Base-by-base conservation (phyloP, 805 yeast species). In the Saccharomyces kudriavzevii region DNA sequence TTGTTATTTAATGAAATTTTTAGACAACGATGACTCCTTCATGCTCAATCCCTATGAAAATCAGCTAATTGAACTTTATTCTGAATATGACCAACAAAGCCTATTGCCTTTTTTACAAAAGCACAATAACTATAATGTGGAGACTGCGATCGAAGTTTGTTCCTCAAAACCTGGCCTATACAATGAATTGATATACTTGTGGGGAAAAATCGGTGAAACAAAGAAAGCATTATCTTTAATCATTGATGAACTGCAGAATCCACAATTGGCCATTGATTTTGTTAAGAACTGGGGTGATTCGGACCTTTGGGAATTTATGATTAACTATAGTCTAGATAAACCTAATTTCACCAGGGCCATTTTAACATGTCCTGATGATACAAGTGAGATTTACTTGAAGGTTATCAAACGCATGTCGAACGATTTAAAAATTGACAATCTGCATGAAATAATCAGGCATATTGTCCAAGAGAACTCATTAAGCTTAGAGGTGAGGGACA, bases 121-220 rank as follows among this genome's bases (percentile, higher is more conserved):
- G 49, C 80, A 82, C 56, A 77, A 76, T 27, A 81, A 84, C 59
- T 87, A 85, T 65, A 79, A 87, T 56, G 79, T 90, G 46, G 86
- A 82, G 45, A 60, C 66, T 30, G 96, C 97, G 0, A 80, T 91
- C n/a, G 68, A 71, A 13, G 66, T 85, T 1, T 88, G 96, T 61
- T 54, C 65, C 10, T 71, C 76, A 24, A 75, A 76, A 1, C 76
- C 78, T 45, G 62, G 61, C 8, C 46, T 60, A 10, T 77, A 76
- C 45, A 81, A 84, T 45, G 98, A 92, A 62, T 74, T 90, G 45
- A 96, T 94, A 0, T 90, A 82, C 62, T 69, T 94, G 29, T 76
- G 89, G 56, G 95, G 96, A 4, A 81, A 82, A 60, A 83, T 87
- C 26, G 98, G 99, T 1, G 87, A 87, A 59, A 82, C 84, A 53